These are phyloP conservation scores for Leccinum ochraceum DNA, from an alignment of 768 basidiomycete genomes.

Conservation along the genomic window DNA sequence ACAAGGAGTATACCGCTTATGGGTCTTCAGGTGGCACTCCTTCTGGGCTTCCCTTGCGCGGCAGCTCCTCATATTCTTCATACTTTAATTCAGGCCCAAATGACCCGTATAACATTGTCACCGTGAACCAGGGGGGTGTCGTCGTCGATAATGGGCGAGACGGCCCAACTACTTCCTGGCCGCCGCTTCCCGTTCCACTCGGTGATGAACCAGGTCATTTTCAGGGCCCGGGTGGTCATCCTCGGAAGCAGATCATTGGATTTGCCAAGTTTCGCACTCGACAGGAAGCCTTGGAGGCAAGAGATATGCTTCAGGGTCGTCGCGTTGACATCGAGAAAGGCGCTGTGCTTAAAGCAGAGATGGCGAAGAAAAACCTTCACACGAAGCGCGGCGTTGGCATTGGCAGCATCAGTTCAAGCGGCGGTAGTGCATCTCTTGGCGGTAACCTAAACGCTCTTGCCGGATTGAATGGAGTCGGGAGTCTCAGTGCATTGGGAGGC, in stretches of 20 bases:
- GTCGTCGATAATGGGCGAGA: constrained; percentile 79
- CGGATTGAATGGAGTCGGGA: constrained; percentile 28
- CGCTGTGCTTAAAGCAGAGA: constrained; percentile 93
- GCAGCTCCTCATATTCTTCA: constrained; percentile 36
- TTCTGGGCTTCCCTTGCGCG: constrained; percentile 38
- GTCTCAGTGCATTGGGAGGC: constrained; percentile 27
- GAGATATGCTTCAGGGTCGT: constrained; percentile 85
- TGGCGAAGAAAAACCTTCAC: constrained; percentile 99
- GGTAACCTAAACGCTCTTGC: constrained; percentile 25
- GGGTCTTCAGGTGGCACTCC: constrained; percentile 44
- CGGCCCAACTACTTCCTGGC: constrained; percentile 72
- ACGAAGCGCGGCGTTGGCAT: constrained; percentile 90
- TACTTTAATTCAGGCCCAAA: constrained; percentile 53
- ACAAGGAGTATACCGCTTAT: constrained; percentile 84
- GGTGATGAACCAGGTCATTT: constrained; percentile 36
- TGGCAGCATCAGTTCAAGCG: constrained; percentile 36
- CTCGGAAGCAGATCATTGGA: constrained; percentile 95
- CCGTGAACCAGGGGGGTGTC: constrained; percentile 79
- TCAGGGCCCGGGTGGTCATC: constrained; percentile 36
- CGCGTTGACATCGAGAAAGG: constrained; percentile 93
- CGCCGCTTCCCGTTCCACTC: constrained; percentile 37
- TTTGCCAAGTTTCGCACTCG: constrained; percentile 95
- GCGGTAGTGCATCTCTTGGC: constrained; percentile 32
- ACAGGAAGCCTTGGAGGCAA: constrained; percentile 82
- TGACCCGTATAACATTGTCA: constrained; percentile 84